Evolutionary conservation across 192 early-diverging fungal genomes (phyloP).

Genomic region (Podila epigama): DNA sequence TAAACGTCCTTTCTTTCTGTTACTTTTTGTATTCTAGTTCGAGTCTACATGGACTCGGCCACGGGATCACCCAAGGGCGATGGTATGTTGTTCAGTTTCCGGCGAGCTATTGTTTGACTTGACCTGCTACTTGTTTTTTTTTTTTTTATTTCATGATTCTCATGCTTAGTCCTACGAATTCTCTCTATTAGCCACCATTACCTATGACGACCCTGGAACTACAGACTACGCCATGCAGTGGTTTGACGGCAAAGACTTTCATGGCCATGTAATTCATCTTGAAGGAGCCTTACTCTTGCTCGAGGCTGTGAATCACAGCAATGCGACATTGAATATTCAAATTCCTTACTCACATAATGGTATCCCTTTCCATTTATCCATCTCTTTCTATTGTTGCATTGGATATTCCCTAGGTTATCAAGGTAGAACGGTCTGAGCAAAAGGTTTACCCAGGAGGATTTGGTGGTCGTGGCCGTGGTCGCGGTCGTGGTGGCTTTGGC

Average conservation of each 20-base stretch:
- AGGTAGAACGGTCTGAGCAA: slow-evolving; percentile 69
- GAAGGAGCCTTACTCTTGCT: not conserved
- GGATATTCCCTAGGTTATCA: slow-evolving; percentile 44
- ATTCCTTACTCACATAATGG: not conserved
- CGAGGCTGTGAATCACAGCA: not conserved
- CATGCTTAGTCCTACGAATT: not conserved
- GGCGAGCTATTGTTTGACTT: not conserved
- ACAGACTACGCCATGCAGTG: slow-evolving; percentile 76
- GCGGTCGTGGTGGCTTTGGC: slow-evolving; percentile 54
- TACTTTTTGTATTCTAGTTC: slow-evolving; percentile 52
- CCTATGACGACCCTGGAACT: slow-evolving; percentile 77
- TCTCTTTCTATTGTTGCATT: not conserved
- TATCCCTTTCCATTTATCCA: not conserved
- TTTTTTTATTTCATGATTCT: not conserved
- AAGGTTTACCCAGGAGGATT: slow-evolving; percentile 55
- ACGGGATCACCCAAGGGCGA: slow-evolving; percentile 75
- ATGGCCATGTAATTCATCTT: slow-evolving; percentile 39
- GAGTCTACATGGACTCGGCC: slow-evolving; percentile 73
- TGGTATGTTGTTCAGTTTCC: slow-evolving; percentile 41
- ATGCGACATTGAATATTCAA: not conserved
- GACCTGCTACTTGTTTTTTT: not conserved
- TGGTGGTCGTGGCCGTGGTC: slow-evolving; percentile 56
- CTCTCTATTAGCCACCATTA: slow-evolving; percentile 66
- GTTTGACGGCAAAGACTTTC: slow-evolving; percentile 66
- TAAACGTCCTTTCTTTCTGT: not conserved